These are phyloP conservation scores for Eucalyptus marginata DNA, from an alignment of 345 rosid species.

Conservation along the genomic window DNA sequence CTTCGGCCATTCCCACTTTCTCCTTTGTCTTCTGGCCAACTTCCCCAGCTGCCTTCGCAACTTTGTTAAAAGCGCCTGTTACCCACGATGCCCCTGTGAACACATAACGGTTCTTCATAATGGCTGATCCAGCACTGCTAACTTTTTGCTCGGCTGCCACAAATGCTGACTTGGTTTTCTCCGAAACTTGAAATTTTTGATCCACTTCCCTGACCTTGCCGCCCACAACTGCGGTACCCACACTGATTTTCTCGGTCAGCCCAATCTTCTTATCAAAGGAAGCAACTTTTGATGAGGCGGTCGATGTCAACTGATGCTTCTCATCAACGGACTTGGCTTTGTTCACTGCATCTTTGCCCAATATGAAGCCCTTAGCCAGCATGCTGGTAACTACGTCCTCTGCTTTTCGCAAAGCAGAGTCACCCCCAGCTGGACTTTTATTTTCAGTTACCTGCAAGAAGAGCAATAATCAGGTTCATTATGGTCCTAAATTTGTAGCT, in stretches of 20 bases:
- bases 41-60: constrained; percentile 88
- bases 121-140: constrained; percentile 77
- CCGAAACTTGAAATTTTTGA: constrained; percentile 88
- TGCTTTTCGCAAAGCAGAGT: constrained; percentile 64
- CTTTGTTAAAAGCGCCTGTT: constrained; percentile 72
- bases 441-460: constrained; percentile 31
- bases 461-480: neutral
- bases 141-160: constrained; percentile 84
- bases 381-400: constrained; percentile 86
- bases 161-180: constrained; percentile 85
- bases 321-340: constrained; percentile 85
- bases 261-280: constrained; percentile 84
- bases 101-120: constrained; percentile 87
- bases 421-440: constrained; percentile 41
- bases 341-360: constrained; percentile 85
- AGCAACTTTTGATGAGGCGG: constrained; percentile 81
- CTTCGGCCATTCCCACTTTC: constrained; percentile 66
- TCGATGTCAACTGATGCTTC: constrained; percentile 80
- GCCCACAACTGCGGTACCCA: constrained; percentile 60
- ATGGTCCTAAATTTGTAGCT: neutral
- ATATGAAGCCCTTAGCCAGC: constrained; percentile 87
- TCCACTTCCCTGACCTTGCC: constrained; percentile 92
- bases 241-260: constrained; percentile 68
- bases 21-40: constrained; percentile 95
- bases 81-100: constrained; percentile 80